A percentile compares a stretch with the other conserved stretches of the same genome.
These are phyloP conservation scores for Cotoneaster glaucophyllus DNA, from an alignment of 306 rosid species.

Conservation along the genomic window DNA sequence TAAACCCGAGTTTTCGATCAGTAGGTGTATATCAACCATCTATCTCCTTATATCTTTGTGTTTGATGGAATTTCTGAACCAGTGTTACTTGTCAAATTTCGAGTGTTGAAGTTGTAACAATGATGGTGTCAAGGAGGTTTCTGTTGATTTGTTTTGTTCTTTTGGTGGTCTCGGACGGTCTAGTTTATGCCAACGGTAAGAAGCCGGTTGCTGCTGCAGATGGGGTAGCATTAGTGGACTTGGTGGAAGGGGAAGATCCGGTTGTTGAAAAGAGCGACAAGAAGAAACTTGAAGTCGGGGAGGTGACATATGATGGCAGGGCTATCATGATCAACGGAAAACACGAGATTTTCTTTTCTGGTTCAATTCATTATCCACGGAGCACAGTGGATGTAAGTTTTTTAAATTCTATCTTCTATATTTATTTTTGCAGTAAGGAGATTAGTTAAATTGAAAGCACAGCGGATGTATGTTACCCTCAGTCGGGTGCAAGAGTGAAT, in stretches of 20 bases:
- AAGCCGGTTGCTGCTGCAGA: neutral
- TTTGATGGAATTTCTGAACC: neutral
- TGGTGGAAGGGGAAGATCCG: neutral
- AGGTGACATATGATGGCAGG: constrained; percentile 59
- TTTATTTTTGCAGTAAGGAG: neutral
- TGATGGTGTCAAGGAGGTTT: constrained; percentile 2
- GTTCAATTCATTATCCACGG: constrained; percentile 81
- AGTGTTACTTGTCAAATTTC: neutral
- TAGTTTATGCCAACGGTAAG: neutral
- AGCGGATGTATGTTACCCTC: neutral
- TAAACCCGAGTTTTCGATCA: neutral
- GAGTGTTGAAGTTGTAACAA: neutral
- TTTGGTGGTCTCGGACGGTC: neutral
- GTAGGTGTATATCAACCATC: neutral
- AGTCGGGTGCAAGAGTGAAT: neutral
- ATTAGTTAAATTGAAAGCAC: neutral
- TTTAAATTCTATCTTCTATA: neutral
- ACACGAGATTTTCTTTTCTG: constrained; percentile 65
- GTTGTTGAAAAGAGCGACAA: neutral
- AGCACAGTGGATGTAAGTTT: constrained; percentile 58
- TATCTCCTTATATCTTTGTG: neutral
- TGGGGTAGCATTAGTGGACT: neutral
- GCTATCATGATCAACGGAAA: constrained; percentile 56
- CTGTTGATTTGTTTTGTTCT: neutral
- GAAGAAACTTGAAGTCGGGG: neutral